phyloP scores from a whole-genome alignment of 1,139 yeast species.

The Zygosaccharomyces sapae region DNA sequence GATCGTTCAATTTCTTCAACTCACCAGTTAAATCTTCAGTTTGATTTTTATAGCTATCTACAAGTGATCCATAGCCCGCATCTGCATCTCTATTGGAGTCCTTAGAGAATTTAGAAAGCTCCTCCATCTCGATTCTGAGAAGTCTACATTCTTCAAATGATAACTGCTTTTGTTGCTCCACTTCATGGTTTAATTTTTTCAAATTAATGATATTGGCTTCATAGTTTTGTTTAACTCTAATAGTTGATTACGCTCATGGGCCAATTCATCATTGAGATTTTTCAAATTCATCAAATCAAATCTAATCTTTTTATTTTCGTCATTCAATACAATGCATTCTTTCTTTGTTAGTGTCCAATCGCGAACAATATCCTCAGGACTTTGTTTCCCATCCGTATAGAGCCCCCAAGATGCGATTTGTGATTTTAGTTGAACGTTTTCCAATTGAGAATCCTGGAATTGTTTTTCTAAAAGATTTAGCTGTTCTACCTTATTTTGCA shows the following conservation, averaged over 20 bases:
- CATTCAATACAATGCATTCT: slow-evolving; percentile 41
- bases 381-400: slow-evolving; percentile 31
- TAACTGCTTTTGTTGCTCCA: slow-evolving; percentile 52
- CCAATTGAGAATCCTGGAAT: slow-evolving; percentile 50
- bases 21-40: slow-evolving; percentile 44
- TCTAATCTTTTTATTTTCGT: slow-evolving; percentile 38
- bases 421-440: slow-evolving; percentile 46
- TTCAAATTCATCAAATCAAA: slow-evolving; percentile 33
- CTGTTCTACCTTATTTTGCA: slow-evolving; percentile 42
- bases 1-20: slow-evolving; percentile 35
- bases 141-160: slow-evolving; percentile 61
- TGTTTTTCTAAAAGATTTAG: slow-evolving; percentile 47
- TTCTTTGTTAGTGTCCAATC: slow-evolving; percentile 40
- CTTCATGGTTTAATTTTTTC: slow-evolving; percentile 40
- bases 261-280: slow-evolving; percentile 36
- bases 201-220: slow-evolving; percentile 38
- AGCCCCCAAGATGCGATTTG: slow-evolving; percentile 32
- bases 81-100: slow-evolving; percentile 25
- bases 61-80: slow-evolving; percentile 42
- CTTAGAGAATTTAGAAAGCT: slow-evolving; percentile 23
- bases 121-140: slow-evolving; percentile 49
- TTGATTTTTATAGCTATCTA: slow-evolving; percentile 57
- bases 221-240: slow-evolving; percentile 33
- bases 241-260: slow-evolving; percentile 38
- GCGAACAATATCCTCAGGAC: slow-evolving; percentile 38